Evolutionary conservation across 257 asterid species (phyloP).

Genomic region (Paulownia fortunei): DNA sequence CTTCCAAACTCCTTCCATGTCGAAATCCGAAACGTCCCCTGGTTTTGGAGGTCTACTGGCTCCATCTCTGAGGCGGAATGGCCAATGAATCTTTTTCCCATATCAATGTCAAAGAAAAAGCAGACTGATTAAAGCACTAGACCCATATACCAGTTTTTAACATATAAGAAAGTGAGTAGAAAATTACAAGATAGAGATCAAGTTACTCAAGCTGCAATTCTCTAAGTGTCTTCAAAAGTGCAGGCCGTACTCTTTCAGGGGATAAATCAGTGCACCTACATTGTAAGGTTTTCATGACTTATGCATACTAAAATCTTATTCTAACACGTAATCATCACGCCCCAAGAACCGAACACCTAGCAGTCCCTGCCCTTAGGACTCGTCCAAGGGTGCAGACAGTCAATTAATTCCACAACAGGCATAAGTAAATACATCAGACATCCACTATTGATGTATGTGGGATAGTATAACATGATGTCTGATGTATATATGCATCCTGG

Average conservation of each 20-base stretch:
- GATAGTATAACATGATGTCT: no score
- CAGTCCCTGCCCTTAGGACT: no score
- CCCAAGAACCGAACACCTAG: no score
- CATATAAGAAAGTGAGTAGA: neutral
- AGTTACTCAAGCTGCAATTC: slow-evolving; percentile 73
- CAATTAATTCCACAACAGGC: no score
- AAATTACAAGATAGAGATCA: slow-evolving; percentile 71
- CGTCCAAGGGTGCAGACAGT: no score
- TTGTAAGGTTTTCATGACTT: neutral
- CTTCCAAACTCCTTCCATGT: slow-evolving; percentile 78
- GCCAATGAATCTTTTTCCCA: slow-evolving; percentile 69
- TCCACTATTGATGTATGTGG: no score
- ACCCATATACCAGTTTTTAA: neutral
- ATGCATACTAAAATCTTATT: neutral
- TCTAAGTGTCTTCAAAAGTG: slow-evolving; percentile 55
- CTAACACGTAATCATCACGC: no score
- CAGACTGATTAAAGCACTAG: neutral
- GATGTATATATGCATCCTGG: no score
- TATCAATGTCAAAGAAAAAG: neutral
- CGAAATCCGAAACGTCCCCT: slow-evolving; percentile 64
- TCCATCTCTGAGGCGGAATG: slow-evolving; percentile 65
- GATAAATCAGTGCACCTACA: slow-evolving; percentile 67
- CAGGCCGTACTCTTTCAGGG: slow-evolving; percentile 68
- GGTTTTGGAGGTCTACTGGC: slow-evolving; percentile 61
- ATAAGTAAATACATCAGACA: no score